Evolutionary conservation across 225 moss, liverwort and hornwort species (phyloP).

Genomic region (Polytrichum commune): DNA sequence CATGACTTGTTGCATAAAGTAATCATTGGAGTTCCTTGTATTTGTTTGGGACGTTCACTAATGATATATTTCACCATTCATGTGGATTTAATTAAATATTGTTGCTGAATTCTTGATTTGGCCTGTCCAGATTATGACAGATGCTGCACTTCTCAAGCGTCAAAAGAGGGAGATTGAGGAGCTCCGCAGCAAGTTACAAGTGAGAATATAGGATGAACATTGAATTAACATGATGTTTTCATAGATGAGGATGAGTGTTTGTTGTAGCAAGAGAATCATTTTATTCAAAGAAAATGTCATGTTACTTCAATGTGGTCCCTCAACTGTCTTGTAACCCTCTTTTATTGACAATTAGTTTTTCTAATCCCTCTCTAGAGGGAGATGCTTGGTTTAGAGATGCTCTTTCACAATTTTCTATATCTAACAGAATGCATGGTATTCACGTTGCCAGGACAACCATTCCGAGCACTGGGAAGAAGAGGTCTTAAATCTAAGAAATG

Average conservation of each 20-base stretch:
- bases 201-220: slow-evolving; percentile 12
- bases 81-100: no score
- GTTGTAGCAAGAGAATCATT: slow-evolving; percentile 32
- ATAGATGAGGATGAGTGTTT: neutral
- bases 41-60: no score
- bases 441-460: slow-evolving; percentile 43
- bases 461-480: slow-evolving; percentile 92
- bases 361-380: no score
- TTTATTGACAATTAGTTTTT: no score
- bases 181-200: slow-evolving; percentile 80
- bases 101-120: neutral
- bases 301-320: no score
- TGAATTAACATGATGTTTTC: no score
- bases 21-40: no score
- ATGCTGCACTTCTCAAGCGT: slow-evolving; percentile 94
- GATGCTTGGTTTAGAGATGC: no score
- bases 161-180: slow-evolving; percentile 97
- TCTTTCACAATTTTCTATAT: neutral
- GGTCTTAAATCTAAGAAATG: slow-evolving; percentile 83
- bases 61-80: no score
- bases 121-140: slow-evolving; percentile 74
- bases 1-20: no score
- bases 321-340: no score
- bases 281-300: no score
- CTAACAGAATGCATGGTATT: neutral